Conservation (phyloP, 805 yeast species). For the Metschnikowia koreensis region DNA sequence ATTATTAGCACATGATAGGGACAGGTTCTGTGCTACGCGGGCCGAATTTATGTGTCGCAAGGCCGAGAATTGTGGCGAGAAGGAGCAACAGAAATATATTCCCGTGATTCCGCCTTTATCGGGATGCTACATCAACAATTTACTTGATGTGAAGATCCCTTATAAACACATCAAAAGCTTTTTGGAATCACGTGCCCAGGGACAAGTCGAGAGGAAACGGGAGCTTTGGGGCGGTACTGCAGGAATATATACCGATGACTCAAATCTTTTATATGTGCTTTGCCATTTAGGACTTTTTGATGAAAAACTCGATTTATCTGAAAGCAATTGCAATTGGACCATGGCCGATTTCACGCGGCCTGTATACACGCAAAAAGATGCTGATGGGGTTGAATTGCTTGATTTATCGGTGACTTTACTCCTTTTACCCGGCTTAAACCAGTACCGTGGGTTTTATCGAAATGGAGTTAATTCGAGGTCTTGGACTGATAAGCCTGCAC, state of each 20-base stretch:
- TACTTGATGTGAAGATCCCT: conserved; percentile 60
- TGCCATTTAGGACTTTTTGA: conserved; percentile 71
- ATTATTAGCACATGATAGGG: conserved; percentile 28
- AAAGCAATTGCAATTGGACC: conserved; percentile 34
- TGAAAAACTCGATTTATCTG: conserved; percentile 29
- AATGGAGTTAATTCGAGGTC: conserved; percentile 71
- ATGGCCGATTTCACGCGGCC: conserved; percentile 28
- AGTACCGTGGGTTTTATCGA: conserved; percentile 63
- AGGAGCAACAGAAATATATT: conserved; percentile 29
- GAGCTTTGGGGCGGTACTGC: conserved; percentile 79
- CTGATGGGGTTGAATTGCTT: conserved; percentile 21
- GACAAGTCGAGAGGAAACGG: conserved; percentile 32
- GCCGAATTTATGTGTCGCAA: conserved; percentile 11
- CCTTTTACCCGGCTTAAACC: conserved; percentile 65
- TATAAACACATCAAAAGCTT: conserved; percentile 37
- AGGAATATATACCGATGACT: conserved; percentile 90
- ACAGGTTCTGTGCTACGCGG: conserved; percentile 24
- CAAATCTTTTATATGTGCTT: conserved; percentile 73
- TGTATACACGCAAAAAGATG: conserved; percentile 12
- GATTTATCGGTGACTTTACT: conserved; percentile 59
- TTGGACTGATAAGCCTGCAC: conserved; percentile 56
- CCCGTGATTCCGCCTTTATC: conserved; percentile 41
- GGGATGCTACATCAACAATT: conserved; percentile 39
- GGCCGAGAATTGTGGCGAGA: conserved; percentile 10
- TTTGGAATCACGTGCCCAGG: conserved; percentile 21